Conservation (phyloP, 2,329 filamentous ascomycete genomes). For the Orbilia brochopaga region DNA sequence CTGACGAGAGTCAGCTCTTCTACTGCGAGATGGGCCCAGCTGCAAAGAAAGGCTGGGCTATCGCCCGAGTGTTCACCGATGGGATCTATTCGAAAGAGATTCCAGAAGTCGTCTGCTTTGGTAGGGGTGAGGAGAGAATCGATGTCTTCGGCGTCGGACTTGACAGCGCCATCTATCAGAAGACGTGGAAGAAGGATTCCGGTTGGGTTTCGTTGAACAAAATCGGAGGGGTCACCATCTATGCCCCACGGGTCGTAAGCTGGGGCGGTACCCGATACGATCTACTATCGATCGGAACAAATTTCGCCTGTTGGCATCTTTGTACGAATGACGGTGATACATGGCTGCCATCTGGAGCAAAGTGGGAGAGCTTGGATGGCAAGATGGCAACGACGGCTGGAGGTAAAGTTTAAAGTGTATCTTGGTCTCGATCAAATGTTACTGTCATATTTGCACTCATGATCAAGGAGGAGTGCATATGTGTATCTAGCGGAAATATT, state of each 20-base stretch:
- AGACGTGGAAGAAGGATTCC: slow-evolving; percentile 6
- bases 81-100: slow-evolving; percentile 8
- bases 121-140: slow-evolving; percentile 4
- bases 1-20: slow-evolving; percentile 16
- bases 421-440: not conserved
- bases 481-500: not conserved
- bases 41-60: too few species aligned
- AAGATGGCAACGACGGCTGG: slow-evolving; percentile 3
- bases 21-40: slow-evolving; percentile 4
- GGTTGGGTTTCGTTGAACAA: not conserved
- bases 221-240: slow-evolving; percentile 1
- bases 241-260: slow-evolving; percentile 10
- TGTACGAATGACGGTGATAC: slow-evolving; percentile 16
- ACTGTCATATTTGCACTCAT: too few species aligned
- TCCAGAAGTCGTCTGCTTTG: slow-evolving; percentile 11
- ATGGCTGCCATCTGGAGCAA: not conserved
- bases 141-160: slow-evolving; percentile 24
- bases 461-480: too few species aligned
- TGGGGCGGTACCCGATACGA: slow-evolving; percentile 14
- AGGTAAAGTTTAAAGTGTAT: slow-evolving; percentile 10
- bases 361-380: slow-evolving; percentile 11
- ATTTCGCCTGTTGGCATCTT: slow-evolving; percentile 11
- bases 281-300: not conserved
- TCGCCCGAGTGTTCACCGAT: not conserved
- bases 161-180: slow-evolving; percentile 20